Evolutionary conservation across 2,329 filamentous ascomycete species (phyloP), one percentile per base, ranked within the genome.

Genomic region (Aspergillus sp.): DNA sequence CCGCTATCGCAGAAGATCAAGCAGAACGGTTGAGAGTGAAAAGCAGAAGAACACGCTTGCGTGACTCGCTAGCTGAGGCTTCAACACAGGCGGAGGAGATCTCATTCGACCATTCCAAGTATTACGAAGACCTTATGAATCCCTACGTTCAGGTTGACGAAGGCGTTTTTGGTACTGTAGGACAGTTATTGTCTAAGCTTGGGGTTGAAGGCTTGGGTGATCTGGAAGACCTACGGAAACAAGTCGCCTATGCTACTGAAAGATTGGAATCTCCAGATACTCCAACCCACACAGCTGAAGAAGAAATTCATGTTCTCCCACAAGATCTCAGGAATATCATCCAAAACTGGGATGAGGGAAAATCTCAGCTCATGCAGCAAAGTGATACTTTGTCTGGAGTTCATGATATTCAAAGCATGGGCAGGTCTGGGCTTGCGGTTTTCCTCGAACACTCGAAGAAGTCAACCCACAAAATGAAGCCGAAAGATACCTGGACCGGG

Each of bases 31-130:
- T 82, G 22, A 81, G 87, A 52, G 77, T 79, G 13, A 86, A 86
- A 68, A 88, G 86, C 71, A 86, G 87, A 68, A 82, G 87, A 41
- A 83, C 87, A 19, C 83, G 86, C 56, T 85, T 85, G 31, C 81
- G 87, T 63, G 86, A 88, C 64, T 84, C 84, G 8, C 78, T 83
- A 54, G 79, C 78, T 7, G 84, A 86, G 34, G 72, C 74, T 30
- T 71, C 75, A 17, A 71, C 76, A 11, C 80, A 81, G 34, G 74
- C 77, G 5, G 82, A 83, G 43, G 80, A 82, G 22, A 74, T 80
- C 17, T 74, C 79, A 30, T 82, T 84, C 46, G 85, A 87, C 62
- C 78, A 80, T 50, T 78, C 77, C 19, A 85, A 82, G 69, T 82
- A 85, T 66, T 83, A 83, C 61, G 82, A 85, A 65, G 80, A 85